Percentiles rank a stretch among this genome's conserved stretches.
These are phyloP conservation scores for Mesembryanthemum crystallinum DNA, from an alignment of 148 eudicot genomes.

Conservation along the genomic window DNA sequence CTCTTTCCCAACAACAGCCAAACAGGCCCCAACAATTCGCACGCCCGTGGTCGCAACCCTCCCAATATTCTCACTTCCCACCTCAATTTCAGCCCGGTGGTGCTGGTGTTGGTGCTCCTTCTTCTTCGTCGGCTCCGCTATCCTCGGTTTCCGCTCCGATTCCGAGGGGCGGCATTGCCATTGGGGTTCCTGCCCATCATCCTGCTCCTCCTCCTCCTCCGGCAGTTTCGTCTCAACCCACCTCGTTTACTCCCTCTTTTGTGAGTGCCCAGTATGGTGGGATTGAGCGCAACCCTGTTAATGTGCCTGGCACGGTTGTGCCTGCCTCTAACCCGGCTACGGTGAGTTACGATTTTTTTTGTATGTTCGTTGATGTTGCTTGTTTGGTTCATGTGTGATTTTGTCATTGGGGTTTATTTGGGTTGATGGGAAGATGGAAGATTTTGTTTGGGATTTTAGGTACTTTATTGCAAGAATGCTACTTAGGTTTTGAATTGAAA, in stretches of 20 bases:
- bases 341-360: no score
- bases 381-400: neutral
- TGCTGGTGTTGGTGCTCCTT: slow-evolving; percentile 27
- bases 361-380: no score
- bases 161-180: slow-evolving; percentile 58
- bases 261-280: slow-evolving; percentile 34
- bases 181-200: slow-evolving; percentile 66
- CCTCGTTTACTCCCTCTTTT: slow-evolving; percentile 44
- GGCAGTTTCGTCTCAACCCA: slow-evolving; percentile 25
- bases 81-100: slow-evolving; percentile 29
- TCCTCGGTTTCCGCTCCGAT: no score
- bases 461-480: neutral
- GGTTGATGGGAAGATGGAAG: neutral
- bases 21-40: slow-evolving; percentile 18
- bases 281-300: slow-evolving; percentile 28
- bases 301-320: slow-evolving; percentile 26
- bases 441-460: neutral
- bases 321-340: slow-evolving; percentile 24
- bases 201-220: slow-evolving; percentile 29
- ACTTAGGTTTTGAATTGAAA: neutral
- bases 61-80: slow-evolving; percentile 39
- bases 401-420: neutral
- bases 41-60: slow-evolving; percentile 52
- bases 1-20: neutral
- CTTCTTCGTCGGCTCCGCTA: slow-evolving; percentile 28